Evolutionary conservation across 257 asterid genomes (phyloP).

Genomic region (Ajuga chamaepitys): DNA sequence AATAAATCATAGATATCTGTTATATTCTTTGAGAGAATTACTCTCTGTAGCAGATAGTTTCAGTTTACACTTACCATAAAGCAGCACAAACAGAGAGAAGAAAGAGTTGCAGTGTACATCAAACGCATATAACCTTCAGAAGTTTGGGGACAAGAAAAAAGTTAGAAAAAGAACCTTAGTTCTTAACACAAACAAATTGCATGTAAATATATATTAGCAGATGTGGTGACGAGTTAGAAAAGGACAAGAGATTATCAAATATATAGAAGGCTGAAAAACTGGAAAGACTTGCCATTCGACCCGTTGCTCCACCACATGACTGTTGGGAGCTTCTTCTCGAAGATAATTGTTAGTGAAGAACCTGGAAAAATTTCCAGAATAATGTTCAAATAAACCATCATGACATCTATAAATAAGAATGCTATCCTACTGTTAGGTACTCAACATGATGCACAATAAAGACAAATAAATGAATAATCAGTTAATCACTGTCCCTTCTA

Average conservation of each 20-base stretch:
- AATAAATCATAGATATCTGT: constrained; percentile 12
- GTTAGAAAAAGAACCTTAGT: constrained; percentile 17
- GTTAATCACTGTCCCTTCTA: not conserved
- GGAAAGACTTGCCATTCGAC: constrained; percentile 83
- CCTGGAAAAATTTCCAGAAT: constrained; percentile 38
- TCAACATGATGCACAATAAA: constrained; percentile 5
- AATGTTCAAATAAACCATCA: not conserved
- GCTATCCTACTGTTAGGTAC: not conserved
- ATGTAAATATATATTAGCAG: not conserved
- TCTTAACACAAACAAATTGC: not conserved
- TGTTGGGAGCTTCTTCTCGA: constrained; percentile 89
- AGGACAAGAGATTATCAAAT: not conserved
- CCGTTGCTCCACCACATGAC: constrained; percentile 96
- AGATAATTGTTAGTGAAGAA: constrained; percentile 96
- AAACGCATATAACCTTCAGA: constrained; percentile 93
- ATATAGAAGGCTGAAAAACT: constrained; percentile 3
- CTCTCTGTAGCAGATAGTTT: not conserved
- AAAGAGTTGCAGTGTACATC: constrained; percentile 99
- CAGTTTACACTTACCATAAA: constrained; percentile 53
- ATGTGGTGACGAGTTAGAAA: not conserved
- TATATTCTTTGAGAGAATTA: constrained; percentile 8
- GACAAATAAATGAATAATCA: not conserved
- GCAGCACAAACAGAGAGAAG: constrained; percentile 90
- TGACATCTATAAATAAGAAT: not conserved
- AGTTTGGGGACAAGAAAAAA: constrained; percentile 12